Base-by-base conservation (phyloP, 768 basidiomycete genomes). In the Russula ochroleuca region DNA sequence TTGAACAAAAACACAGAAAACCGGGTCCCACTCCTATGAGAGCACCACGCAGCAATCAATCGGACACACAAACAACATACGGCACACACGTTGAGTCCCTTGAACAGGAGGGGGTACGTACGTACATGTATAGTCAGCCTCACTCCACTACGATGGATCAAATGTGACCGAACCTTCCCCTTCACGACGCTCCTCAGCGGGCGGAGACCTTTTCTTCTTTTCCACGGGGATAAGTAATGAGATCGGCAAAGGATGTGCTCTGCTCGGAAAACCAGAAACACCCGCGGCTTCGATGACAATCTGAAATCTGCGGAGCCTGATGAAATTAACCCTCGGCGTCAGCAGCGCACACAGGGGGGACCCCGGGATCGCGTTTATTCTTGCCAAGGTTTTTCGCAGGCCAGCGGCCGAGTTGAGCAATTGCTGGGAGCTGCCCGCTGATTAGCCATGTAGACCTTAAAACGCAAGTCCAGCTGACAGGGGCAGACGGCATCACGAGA, bases 361-460 rank as follows among this genome's bases (percentile, higher is more conserved):
- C 40, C 49, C 53, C 57, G 53, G 64, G 47, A 40, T 51, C 35
- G n/a, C n/a, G 23, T 48, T 35, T 55, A 56, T 59, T 55, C 23
- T 11, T 43, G 45, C 33, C 10, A 47, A 55, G 23, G 41, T 31
- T 10, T 7, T 60, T 31, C 59, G 55, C 53, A 61, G 63, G 61
- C 53, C 48, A 54, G 45, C 52, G 28, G 58, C 38, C 21, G 43
- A 23, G 50, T 48, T 48, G 40, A 25, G 51, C 23, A 25, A 63
- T 63, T 63, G 37, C 62, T 51, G 13, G 37, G 28, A 38, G 47
- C 21, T 55, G 33, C 47, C 63, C 47, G 53, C 38, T 56, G 63
- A 64, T 64, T 64, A 61, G 64, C 54, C 35, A 45, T 31, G 33
- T 25, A 31, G 64, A 61, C 59, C 54, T 65, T 65, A 65, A 65